These are phyloP conservation scores for Ogataea hybrid DNA, from an alignment of 1,139 yeast species.

Conservation along the genomic window DNA sequence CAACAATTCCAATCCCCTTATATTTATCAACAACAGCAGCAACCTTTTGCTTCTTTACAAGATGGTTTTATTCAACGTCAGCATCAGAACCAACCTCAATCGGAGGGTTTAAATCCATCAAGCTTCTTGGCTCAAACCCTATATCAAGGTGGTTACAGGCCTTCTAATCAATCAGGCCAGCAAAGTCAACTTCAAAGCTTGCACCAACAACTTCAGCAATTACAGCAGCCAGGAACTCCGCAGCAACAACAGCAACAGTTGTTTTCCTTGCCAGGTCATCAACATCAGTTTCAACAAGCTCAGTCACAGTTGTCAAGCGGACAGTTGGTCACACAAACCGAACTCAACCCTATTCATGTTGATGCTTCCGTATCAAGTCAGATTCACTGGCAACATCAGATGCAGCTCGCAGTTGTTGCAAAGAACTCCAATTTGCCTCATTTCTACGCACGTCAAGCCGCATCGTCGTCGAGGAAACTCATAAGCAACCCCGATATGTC, in stretches of 20 bases:
- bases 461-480: conserved; percentile 64
- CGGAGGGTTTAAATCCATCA: conserved; percentile 33
- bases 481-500: conserved; percentile 15
- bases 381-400: conserved; percentile 84
- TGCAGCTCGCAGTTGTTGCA: conserved; percentile 74
- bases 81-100: conserved; percentile 15
- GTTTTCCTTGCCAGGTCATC: conserved; percentile 20
- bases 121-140: conserved; percentile 38
- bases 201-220: conserved; percentile 25
- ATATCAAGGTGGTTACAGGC: conserved; percentile 37
- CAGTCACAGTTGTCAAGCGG: conserved; percentile 12
- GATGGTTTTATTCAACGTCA: conserved; percentile 21
- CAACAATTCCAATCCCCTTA: conserved; percentile 17
- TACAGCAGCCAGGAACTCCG: conserved; percentile 22
- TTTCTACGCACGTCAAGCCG: conserved; percentile 90
- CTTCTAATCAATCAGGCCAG: conserved; percentile 21
- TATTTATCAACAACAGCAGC: conserved; percentile 16
- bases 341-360: conserved; percentile 33
- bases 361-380: conserved; percentile 46
- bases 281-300: conserved; percentile 27
- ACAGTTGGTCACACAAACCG: conserved; percentile 23
- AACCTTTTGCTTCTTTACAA: conserved; percentile 21
- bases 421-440: conserved; percentile 76
- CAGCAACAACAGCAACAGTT: conserved; percentile 24
- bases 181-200: conserved; percentile 23